Base-by-base conservation (phyloP, 1,139 yeast species). In the Nakaseomyces nivariensis region DNA sequence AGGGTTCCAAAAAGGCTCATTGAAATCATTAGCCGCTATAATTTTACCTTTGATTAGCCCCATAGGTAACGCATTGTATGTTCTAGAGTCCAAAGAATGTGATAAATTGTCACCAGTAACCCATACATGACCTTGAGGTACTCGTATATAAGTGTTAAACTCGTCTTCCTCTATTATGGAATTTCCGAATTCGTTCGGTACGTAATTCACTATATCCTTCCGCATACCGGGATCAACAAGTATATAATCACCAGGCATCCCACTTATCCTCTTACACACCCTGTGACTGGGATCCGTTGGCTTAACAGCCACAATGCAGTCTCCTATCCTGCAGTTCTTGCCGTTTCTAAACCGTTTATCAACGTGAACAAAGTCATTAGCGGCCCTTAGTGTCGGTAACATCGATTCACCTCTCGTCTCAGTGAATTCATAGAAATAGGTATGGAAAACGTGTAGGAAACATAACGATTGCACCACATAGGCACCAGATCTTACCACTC, bases 71-170 rank as follows among this genome's bases (percentile, higher is more conserved):
- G 84, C 89, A 27, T 92, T 87, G 64, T 92, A 92, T 0, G 89
- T 79, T 56, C 98, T 71, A 5, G 96, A 88, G 60, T 94, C 99
- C 49, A 90, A 70, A n/a, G 96, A 86, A 58, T 83, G 89, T 40
- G 88, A 77, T 51, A 92, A 67, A 62, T 92, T 92, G 63, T 92
- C 98, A 1, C 98, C 99, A 0, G 97, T 88, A 4, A 90, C 84
- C 97, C 97, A 94, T 45, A 89, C 88, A 67, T 94, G 98, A 3
- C 98, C 98, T 51, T 80, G 79, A 0, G 95, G 95, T 0, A 87
- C 84, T 49, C 70, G 71, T 7, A 87, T 79, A 59, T 71, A 85
- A 52, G 79, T 78, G 59, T 81, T 75, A 59, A 71, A 78, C 25
- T 79, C 51, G 31, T 59, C 59, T 4, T 54, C 54, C 13, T 53